Percentiles rank a stretch among this genome's conserved stretches.
phyloP scores from a whole-genome alignment of 148 eudicot species.

The Rhododendron henanense region DNA sequence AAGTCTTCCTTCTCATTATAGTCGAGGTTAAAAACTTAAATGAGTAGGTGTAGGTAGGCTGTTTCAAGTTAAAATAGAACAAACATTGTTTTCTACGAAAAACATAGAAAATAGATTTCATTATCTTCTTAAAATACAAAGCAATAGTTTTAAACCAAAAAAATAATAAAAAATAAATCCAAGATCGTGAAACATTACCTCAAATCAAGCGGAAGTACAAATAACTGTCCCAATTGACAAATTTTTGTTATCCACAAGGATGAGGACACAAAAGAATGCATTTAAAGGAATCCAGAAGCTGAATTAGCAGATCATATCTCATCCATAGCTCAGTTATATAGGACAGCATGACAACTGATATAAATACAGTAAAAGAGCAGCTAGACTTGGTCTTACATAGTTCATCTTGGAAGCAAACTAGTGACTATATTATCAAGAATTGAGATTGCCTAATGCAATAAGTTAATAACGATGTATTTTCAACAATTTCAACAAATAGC shows the following conservation, averaged over 20 bases:
- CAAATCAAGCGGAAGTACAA: neutral
- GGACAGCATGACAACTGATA: neutral
- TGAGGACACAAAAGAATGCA: neutral
- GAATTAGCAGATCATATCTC: neutral
- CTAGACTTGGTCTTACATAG: neutral
- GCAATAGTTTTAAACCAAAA: neutral
- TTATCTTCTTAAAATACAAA: neutral
- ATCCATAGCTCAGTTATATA: neutral
- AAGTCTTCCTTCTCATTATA: neutral
- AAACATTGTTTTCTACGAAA: neutral
- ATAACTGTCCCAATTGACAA: neutral
- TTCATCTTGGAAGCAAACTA: neutral
- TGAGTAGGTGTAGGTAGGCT: neutral
- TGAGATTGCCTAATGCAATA: neutral
- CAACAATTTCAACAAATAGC: neutral
- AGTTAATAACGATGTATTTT: neutral
- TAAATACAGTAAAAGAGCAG: neutral
- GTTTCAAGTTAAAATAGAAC: slow-evolving; percentile 2
- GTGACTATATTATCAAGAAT: neutral
- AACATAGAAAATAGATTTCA: neutral
- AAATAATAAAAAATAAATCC: neutral
- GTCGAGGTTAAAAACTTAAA: neutral
- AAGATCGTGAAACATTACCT: neutral
- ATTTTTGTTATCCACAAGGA: neutral
- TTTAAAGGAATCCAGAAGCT: neutral